These are phyloP conservation scores for Ophiostoma pallidulum DNA, from an alignment of 2,329 filamentous ascomycete species.

Conservation along the genomic window DNA sequence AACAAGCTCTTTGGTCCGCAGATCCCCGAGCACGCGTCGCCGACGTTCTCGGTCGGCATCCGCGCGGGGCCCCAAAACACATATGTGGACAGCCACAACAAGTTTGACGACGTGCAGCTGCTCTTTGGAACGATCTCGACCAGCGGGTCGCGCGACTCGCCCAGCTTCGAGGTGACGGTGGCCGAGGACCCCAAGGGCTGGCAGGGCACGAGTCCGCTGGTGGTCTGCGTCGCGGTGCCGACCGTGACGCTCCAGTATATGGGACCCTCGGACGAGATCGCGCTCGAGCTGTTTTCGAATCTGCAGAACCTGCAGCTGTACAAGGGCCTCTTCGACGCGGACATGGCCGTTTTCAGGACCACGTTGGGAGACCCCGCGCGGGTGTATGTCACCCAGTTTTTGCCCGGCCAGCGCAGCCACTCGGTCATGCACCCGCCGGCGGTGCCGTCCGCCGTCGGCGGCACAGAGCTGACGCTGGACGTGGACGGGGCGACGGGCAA, in stretches of 20 bases:
- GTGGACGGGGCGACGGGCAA: constrained; percentile 21
- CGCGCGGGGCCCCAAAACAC: too few species aligned
- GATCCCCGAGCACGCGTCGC: background rate
- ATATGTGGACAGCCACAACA: constrained; percentile 20
- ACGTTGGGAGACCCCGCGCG: constrained; percentile 20
- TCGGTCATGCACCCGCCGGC: constrained; percentile 18
- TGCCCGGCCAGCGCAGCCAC: constrained; percentile 27
- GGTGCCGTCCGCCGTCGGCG: background rate
- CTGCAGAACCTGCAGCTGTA: constrained; percentile 20
- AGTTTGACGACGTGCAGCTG: constrained; percentile 33
- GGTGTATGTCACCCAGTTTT: constrained; percentile 29
- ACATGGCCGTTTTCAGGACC: constrained; percentile 26
- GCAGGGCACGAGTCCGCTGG: constrained; percentile 29
- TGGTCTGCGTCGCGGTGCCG: constrained; percentile 34
- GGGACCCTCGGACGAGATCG: constrained; percentile 23
- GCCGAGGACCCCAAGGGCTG: constrained; percentile 28
- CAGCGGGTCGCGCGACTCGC: constrained; percentile 19
- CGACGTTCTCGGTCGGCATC: constrained; percentile 2
- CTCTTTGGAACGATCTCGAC: constrained; percentile 29
- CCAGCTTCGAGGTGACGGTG: constrained; percentile 26
- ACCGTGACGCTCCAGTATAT: constrained; percentile 26
- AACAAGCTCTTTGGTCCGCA: constrained; percentile 20
- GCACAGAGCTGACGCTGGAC: constrained; percentile 22
- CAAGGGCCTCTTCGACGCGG: constrained; percentile 18
- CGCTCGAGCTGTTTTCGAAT: constrained; percentile 24